phyloP scores from a whole-genome alignment of 225 moss, liverwort and hornwort genomes.

The Pleurozium schreberi region DNA sequence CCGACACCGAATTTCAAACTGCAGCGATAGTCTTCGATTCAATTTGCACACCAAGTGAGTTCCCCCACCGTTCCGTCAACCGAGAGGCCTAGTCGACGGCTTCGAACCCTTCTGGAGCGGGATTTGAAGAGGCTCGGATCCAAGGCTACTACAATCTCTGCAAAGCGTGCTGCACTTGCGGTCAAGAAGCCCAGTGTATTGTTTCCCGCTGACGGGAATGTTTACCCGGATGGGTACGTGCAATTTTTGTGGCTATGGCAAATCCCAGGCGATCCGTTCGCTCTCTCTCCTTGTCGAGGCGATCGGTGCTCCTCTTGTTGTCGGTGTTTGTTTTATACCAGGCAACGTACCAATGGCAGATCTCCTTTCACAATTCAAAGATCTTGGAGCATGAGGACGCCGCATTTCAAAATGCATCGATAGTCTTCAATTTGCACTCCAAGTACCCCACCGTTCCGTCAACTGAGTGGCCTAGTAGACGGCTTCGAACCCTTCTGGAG shows the following conservation, averaged over 20 bases:
- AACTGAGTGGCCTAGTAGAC: neutral
- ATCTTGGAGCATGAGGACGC: neutral
- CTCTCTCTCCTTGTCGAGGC: neutral
- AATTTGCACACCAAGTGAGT: neutral
- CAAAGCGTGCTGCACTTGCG: neutral
- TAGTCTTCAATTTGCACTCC: slow-evolving; percentile 29
- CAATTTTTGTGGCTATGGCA: neutral
- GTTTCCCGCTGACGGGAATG: slow-evolving; percentile 22
- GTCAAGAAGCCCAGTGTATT: slow-evolving; percentile 8
- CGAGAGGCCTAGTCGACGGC: neutral
- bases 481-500: slow-evolving; percentile 27
- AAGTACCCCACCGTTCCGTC: slow-evolving; percentile 3
- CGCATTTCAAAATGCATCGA: neutral
- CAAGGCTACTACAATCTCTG: neutral
- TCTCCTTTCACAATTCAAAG: neutral
- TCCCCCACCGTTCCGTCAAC: neutral
- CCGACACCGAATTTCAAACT: neutral
- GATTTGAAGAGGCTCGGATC: slow-evolving; percentile 23
- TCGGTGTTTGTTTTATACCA: neutral
- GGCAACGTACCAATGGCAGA: neutral
- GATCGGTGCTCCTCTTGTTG: neutral
- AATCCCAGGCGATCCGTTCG: neutral
- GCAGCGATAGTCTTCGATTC: slow-evolving; percentile 24
- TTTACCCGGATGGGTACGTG: slow-evolving; percentile 28
- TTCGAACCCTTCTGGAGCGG: slow-evolving; percentile 36